Evolutionary conservation across 768 basidiomycete genomes (phyloP).

Genomic region (Suillus bovinus): DNA sequence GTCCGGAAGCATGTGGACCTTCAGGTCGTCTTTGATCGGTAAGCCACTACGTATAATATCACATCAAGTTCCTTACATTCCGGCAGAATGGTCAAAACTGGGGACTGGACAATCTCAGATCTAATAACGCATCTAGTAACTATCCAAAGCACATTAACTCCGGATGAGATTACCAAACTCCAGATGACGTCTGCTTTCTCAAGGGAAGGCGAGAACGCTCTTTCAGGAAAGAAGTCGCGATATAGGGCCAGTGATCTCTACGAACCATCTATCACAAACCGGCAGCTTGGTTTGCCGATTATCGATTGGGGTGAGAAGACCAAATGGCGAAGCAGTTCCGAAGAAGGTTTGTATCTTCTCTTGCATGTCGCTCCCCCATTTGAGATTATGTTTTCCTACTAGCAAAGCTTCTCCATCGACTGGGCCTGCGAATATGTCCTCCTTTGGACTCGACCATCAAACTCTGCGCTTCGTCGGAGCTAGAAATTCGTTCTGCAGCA

Average conservation of each 20-base stretch:
- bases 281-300: constrained; percentile 74
- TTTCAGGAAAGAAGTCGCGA: constrained; percentile 37
- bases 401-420: constrained; percentile 80
- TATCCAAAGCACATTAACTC: constrained; percentile 62
- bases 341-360: constrained; percentile 64
- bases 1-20: constrained; percentile 91
- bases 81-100: constrained; percentile 81
- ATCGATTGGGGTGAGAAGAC: constrained; percentile 81
- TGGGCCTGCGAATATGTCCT: constrained; percentile 71
- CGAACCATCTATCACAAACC: constrained; percentile 75
- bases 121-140: constrained; percentile 86
- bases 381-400: constrained; percentile 1
- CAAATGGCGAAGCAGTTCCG: constrained; percentile 81
- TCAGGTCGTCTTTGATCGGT: constrained; percentile 91
- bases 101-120: constrained; percentile 86
- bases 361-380: background rate
- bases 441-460: constrained; percentile 63
- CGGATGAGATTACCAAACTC: constrained; percentile 57
- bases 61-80: background rate
- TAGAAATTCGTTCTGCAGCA: constrained; percentile 54
- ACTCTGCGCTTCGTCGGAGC: constrained; percentile 62
- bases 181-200: constrained; percentile 75
- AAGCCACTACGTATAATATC: constrained; percentile 13
- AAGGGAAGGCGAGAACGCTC: constrained; percentile 42
- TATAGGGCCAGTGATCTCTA: constrained; percentile 76